A percentile compares a stretch with the other conserved stretches of the same genome.
Conservation (phyloP, 31 red algal species). For the Asparagopsis taxiformis region DNA sequence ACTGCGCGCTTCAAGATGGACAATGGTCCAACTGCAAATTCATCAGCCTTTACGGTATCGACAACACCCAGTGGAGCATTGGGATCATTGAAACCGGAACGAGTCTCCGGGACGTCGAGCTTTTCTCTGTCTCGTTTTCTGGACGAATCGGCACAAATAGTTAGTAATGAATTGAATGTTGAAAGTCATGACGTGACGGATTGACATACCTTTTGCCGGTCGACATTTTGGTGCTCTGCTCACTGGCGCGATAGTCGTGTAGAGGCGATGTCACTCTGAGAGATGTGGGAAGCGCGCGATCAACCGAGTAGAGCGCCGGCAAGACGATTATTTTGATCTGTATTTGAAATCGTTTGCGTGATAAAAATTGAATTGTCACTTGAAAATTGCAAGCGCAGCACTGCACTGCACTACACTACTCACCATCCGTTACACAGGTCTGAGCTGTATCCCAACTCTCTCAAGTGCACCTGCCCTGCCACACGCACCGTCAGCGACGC, state of each 20-base stretch:
- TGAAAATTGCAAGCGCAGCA: too few relatives aligned
- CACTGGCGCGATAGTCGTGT: slow-evolving; percentile 91
- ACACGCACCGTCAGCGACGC: too few relatives aligned
- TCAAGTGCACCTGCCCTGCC: too few relatives aligned
- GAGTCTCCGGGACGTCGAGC: slow-evolving; percentile 68
- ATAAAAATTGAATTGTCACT: too few relatives aligned
- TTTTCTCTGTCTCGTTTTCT: slow-evolving; percentile 55
- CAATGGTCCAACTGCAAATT: slow-evolving; percentile 83
- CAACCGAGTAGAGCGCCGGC: too few relatives aligned
- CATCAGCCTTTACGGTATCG: slow-evolving; percentile 76
- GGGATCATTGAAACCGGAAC: slow-evolving; percentile 74
- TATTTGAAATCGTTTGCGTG: too few relatives aligned
- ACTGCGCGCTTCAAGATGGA: slow-evolving; percentile 81
- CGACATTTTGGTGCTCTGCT: slow-evolving; percentile 23
- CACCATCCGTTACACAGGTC: too few relatives aligned
- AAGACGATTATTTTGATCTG: too few relatives aligned
- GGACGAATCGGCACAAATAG: neutral
- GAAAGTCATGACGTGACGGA: neutral
- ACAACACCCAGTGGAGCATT: slow-evolving; percentile 74
- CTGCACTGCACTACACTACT: too few relatives aligned
- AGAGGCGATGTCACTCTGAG: too few relatives aligned
- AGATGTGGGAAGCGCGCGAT: too few relatives aligned
- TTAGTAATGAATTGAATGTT: slow-evolving; percentile 8
- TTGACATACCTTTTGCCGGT: neutral
- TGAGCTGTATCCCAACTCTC: too few relatives aligned